phyloP scores from a whole-genome alignment of 2,329 filamentous ascomycete genomes.

The Claviceps sorghi region DNA sequence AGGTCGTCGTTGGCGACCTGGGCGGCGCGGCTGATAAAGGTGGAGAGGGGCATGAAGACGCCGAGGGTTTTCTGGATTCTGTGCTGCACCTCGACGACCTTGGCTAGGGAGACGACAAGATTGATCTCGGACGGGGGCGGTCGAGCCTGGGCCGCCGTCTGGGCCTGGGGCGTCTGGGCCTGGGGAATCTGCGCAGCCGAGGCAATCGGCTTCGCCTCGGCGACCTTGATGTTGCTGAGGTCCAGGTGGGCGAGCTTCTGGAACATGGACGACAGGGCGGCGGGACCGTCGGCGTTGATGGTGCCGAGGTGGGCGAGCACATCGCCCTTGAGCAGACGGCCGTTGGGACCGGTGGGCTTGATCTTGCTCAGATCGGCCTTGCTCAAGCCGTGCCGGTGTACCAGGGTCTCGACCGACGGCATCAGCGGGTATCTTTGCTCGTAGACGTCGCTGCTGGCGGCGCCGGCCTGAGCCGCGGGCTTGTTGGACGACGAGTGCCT shows the following conservation, averaged over 20 bases:
- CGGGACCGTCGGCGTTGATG: conserved; percentile 58
- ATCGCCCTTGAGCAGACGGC: conserved; percentile 86
- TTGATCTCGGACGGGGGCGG: conserved; percentile 50
- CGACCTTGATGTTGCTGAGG: conserved; percentile 86
- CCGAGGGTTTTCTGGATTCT: conserved; percentile 65
- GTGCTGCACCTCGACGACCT: conserved; percentile 67
- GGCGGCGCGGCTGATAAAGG: conserved; percentile 72
- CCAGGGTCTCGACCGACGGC: conserved; percentile 70
- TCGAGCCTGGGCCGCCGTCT: no score
- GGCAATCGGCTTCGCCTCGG: conserved; percentile 31
- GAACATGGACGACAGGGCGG: conserved; percentile 55
- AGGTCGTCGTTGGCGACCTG: conserved; percentile 80
- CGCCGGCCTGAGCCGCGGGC: conserved; percentile 18
- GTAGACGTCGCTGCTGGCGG: conserved; percentile 33
- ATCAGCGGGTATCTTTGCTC: conserved; percentile 59
- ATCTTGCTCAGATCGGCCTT: conserved; percentile 67
- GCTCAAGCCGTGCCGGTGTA: conserved; percentile 65
- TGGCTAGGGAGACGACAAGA: conserved; percentile 62
- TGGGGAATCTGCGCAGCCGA: conserved; percentile 21
- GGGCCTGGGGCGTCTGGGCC: conserved; percentile 25
- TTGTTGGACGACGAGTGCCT: conserved; percentile 36
- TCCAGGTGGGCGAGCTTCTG: conserved; percentile 71
- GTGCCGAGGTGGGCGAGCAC: conserved; percentile 77
- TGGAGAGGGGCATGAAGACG: conserved; percentile 67
- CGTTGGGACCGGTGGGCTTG: conserved; percentile 72